A percentile compares a stretch with the other conserved stretches of the same genome.
These are phyloP conservation scores for Candida broadrunensis DNA, from an alignment of 805 yeast genomes.

Conservation along the genomic window DNA sequence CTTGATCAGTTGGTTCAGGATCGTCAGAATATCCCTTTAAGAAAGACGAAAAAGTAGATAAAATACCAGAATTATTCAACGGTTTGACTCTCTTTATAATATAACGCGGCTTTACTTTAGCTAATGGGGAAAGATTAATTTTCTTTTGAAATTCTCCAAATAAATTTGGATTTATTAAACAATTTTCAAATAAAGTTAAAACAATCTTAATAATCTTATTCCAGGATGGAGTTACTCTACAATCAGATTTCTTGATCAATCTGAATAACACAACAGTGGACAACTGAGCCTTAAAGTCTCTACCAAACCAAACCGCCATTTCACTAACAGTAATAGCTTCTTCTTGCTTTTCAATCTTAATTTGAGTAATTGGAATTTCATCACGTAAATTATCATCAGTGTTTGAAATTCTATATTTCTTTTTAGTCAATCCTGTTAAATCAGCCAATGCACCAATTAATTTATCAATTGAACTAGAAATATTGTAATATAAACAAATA, in stretches of 20 bases:
- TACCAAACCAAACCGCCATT: conserved; percentile 78
- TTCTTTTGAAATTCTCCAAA: conserved; percentile 64
- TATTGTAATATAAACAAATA: conserved; percentile 64
- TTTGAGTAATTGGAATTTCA: conserved; percentile 43
- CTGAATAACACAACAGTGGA: conserved; percentile 84
- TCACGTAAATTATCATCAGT: conserved; percentile 33
- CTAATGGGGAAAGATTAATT: conserved; percentile 50
- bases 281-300: conserved; percentile 87
- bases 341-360: conserved; percentile 50
- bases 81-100: conserved; percentile 62
- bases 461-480: conserved; percentile 57
- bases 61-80: conserved; percentile 71
- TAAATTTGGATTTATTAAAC: conserved; percentile 60
- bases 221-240: conserved; percentile 60
- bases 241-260: conserved; percentile 58
- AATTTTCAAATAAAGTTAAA: conserved; percentile 65
- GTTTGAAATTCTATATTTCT: conserved; percentile 16
- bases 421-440: conserved; percentile 62
- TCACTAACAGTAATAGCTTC: conserved; percentile 74
- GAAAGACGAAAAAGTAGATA: conserved; percentile 89
- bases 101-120: conserved; percentile 64
- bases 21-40: conserved; percentile 85
- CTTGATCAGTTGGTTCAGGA: conserved; percentile 91
- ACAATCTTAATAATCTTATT: conserved; percentile 54
- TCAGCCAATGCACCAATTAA: conserved; percentile 65